phyloP scores from a whole-genome alignment of 73 alveolate genomes.

The Paramecium bursaria region DNA sequence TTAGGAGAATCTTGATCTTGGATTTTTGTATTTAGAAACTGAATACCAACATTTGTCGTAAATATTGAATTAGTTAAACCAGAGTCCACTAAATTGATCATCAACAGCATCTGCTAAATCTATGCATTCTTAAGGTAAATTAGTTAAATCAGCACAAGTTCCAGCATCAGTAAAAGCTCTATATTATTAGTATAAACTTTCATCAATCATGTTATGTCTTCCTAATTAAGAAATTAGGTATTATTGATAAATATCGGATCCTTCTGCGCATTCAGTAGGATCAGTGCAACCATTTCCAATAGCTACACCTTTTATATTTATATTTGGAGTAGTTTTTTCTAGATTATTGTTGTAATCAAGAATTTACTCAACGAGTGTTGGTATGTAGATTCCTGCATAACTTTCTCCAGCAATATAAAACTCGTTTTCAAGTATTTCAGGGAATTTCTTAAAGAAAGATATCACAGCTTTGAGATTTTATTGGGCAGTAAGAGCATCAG shows the following conservation, averaged over 20 bases:
- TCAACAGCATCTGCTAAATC: constrained; percentile 14
- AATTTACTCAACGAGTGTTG: constrained; percentile 79
- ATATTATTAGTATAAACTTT: background rate
- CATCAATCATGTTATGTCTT: constrained; percentile 21
- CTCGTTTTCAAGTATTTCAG: constrained; percentile 76
- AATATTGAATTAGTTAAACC: no score
- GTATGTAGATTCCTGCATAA: constrained; percentile 95
- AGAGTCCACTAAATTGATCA: constrained; percentile 2
- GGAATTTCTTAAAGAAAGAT: constrained; percentile 79
- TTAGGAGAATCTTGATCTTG: no score
- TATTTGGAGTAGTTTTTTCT: constrained; percentile 59
- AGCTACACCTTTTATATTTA: constrained; percentile 79
- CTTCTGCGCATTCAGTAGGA: constrained; percentile 58
- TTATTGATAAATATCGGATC: constrained; percentile 1
- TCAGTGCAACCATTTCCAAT: constrained; percentile 86
- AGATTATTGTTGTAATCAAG: constrained; percentile 30
- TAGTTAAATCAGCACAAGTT: constrained; percentile 6
- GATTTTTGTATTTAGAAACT: no score
- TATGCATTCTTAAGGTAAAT: background rate
- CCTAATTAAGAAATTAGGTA: constrained; percentile 10
- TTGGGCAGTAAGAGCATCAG: constrained; percentile 80
- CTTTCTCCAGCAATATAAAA: constrained; percentile 92
- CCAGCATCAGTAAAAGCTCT: background rate
- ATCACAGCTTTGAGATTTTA: constrained; percentile 81
- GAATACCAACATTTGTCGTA: no score